Evolutionary conservation across 306 rosid genomes (phyloP), one percentile per base, ranked within the genome.

Genomic region (Mimosa bimucronata): DNA sequence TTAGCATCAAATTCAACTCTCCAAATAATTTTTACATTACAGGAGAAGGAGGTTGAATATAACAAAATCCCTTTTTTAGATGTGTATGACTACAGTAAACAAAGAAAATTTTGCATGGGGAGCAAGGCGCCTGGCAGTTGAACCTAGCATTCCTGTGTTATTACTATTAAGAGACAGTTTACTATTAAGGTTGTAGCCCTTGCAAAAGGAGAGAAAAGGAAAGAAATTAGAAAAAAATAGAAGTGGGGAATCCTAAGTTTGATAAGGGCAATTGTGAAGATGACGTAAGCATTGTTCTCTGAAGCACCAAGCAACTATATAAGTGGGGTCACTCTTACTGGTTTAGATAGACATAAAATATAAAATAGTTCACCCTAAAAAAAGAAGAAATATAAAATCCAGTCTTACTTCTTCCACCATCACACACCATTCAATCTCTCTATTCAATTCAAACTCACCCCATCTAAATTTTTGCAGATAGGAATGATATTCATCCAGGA

Each of bases 181-280:
- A 79, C 13, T 64, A 13, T 44, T 77, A 89, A 89, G 81, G 82
- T 64, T 82, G 68, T 83, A 55, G 81, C n/a, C 81, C 80, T 66
- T 71, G 40, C 80, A 50, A 86, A 48, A 48, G 84, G 84, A 76
- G 61, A 84, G 73, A 79, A 85, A 57, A 68, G 77, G 79, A 70
- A 80, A 69, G 11, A 13, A 87, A 52, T 77, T 29, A 68, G 48
- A 61, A 80, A 79, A 86, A 82, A 86, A 28, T 16, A 52, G 25
- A 83, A 91, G 92, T 92, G 97, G 95, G 91, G 98, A 95, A 95
- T 95, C 96, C 89, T 67, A 80, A 88, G 86, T 90, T 79, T 89
- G 84, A 79, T 79, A 70, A 77, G 73, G 71, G 77, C 71, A 84
- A 88, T 88, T 86, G 89, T 84, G 84, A 73, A 84, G 88, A 91